Percentiles rank a stretch among this genome's conserved stretches.
phyloP scores from a whole-genome alignment of 768 basidiomycete species.

The Phallus indusiatus region DNA sequence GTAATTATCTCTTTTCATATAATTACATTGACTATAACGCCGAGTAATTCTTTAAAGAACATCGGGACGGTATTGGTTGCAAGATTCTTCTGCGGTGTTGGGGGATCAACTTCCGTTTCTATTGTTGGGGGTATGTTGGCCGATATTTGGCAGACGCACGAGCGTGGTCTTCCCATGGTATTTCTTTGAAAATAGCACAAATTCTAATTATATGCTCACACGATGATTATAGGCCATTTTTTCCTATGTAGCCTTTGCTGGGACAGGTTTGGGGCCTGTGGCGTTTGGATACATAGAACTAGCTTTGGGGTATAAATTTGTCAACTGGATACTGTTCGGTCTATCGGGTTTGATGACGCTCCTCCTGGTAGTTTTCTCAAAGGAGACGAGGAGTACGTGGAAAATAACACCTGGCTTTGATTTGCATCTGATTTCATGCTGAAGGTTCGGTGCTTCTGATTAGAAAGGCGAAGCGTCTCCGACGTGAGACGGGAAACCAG shows the following conservation, averaged over 20 bases:
- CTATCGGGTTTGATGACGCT: background rate
- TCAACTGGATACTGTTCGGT: slow-evolving; percentile 6
- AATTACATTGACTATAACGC: background rate
- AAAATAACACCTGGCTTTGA: background rate
- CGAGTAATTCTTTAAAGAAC: background rate
- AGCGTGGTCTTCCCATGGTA: slow-evolving; percentile 6
- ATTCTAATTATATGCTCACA: background rate
- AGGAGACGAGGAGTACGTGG: slow-evolving; percentile 2
- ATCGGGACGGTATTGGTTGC: slow-evolving; percentile 2
- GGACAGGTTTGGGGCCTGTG: slow-evolving; percentile 3
- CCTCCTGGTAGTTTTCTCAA: background rate
- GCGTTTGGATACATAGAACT: slow-evolving; percentile 2
- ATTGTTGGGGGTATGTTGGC: slow-evolving; percentile 5
- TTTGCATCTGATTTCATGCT: background rate
- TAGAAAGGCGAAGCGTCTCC: background rate
- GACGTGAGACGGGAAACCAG: background rate
- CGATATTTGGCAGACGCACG: slow-evolving; percentile 6
- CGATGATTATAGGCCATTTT: background rate
- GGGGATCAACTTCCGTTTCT: slow-evolving; percentile 4
- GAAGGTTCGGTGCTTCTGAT: background rate
- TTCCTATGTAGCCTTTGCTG: slow-evolving; percentile 3
- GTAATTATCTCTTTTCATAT: background rate
- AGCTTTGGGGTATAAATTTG: background rate
- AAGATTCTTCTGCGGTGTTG: slow-evolving; percentile 5
- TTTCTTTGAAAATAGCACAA: background rate